phyloP scores from a whole-genome alignment of 495 filamentous ascomycete genomes.

The Staphylotrichum tortipilum region DNA sequence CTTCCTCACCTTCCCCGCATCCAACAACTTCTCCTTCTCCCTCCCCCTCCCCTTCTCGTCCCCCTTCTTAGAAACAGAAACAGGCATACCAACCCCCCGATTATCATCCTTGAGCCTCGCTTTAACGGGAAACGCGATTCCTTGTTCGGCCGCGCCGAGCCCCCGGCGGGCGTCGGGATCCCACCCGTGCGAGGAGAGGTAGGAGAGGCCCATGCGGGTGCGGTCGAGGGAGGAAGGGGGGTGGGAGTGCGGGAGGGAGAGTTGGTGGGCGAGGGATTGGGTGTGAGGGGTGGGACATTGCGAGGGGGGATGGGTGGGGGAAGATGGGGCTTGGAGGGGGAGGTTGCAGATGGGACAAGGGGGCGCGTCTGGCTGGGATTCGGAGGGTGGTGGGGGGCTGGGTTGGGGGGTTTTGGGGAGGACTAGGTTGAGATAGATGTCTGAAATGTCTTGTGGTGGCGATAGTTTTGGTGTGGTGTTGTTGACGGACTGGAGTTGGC shows the following conservation, averaged over 20 bases:
- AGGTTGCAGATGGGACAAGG: constrained; percentile 31
- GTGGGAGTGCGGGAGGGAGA: constrained; percentile 69
- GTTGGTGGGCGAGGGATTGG: constrained; percentile 70
- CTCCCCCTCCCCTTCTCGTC: no score
- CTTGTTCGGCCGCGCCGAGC: constrained; percentile 62
- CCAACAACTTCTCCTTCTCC: constrained; percentile 49
- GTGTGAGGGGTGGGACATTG: constrained; percentile 48
- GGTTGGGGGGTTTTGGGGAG: constrained; percentile 31
- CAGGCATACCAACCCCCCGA: constrained; percentile 61
- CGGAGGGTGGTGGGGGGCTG: not conserved
- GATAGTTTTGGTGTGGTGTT: constrained; percentile 7
- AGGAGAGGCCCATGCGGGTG: constrained; percentile 62
- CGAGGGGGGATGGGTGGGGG: no score
- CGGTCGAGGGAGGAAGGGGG: constrained; percentile 80
- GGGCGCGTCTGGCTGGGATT: constrained; percentile 1
- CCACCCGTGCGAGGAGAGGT: constrained; percentile 75
- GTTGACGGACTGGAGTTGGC: constrained; percentile 36
- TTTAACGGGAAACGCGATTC: constrained; percentile 69
- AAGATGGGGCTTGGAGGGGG: no score
- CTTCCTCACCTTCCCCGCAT: constrained; percentile 61
- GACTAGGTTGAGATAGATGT: constrained; percentile 67
- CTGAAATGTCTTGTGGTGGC: constrained; percentile 40
- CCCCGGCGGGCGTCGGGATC: constrained; percentile 72
- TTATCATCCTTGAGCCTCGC: constrained; percentile 63
- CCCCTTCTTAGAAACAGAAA: no score